phyloP scores from a whole-genome alignment of 2,329 filamentous ascomycete species.

The Phialocephala sp. region DNA sequence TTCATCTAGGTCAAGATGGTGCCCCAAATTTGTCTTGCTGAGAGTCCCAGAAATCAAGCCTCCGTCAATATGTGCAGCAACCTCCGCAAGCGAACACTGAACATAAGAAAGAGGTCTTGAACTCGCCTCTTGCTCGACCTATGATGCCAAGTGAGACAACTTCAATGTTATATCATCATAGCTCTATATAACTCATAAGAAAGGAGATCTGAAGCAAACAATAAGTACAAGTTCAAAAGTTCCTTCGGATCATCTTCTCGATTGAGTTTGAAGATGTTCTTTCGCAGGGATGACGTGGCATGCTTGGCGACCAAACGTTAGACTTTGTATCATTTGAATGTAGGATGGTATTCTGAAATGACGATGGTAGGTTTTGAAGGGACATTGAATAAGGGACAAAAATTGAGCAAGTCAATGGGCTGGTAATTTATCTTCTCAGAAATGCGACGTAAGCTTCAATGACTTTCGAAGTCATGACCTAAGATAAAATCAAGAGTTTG shows the following conservation, averaged over 20 bases:
- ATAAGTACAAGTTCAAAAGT: conserved; percentile 78
- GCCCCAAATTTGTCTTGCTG: conserved; percentile 68
- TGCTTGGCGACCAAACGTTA: background rate
- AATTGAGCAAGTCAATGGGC: background rate
- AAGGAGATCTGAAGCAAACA: conserved; percentile 62
- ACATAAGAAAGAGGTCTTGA: background rate
- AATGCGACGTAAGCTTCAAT: background rate
- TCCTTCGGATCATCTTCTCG: conserved; percentile 70
- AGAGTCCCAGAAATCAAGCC: conserved; percentile 77
- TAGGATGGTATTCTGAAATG: too few relatives aligned
- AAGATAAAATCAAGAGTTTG: too few relatives aligned
- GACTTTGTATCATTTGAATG: too few relatives aligned
- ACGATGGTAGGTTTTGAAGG: background rate
- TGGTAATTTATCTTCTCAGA: background rate
- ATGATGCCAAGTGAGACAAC: conserved; percentile 75
- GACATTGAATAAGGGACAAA: background rate
- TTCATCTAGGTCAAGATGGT: conserved; percentile 60
- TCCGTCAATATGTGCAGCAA: conserved; percentile 59
- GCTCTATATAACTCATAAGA: background rate
- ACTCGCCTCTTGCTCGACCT: conserved; percentile 71
- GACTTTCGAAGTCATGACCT: too few relatives aligned
- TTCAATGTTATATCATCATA: background rate
- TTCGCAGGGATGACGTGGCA: conserved; percentile 25
- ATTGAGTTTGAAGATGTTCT: conserved; percentile 68
- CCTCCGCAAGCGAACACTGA: background rate